Percentiles rank a stretch among this genome's conserved stretches.
Conservation (phyloP, 139 green algal species). For the Chara braunii region DNA sequence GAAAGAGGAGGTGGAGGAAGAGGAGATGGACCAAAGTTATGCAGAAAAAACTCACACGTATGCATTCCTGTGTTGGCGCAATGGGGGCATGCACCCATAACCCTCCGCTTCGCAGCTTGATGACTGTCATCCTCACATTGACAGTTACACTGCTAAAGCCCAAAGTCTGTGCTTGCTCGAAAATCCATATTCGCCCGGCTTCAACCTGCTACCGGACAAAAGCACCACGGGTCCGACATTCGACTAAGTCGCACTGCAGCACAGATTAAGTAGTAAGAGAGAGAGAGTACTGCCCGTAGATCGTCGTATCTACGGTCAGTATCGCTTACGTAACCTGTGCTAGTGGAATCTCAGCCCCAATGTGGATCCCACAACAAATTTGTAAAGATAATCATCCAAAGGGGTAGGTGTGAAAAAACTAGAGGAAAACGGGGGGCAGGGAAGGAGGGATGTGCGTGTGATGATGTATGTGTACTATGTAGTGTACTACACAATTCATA, state of each 20-base stretch:
- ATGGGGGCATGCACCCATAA: conserved; percentile 48
- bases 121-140: conserved; percentile 47
- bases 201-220: conserved; percentile 31
- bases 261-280: background rate
- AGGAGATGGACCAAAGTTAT: background rate
- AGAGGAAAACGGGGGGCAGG: background rate
- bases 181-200: conserved; percentile 22
- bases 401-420: background rate
- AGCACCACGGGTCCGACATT: conserved; percentile 16
- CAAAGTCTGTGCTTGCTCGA: conserved; percentile 40
- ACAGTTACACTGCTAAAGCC: conserved; percentile 39
- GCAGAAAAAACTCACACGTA: conserved; percentile 11
- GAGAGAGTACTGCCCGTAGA: too few species aligned
- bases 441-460: background rate
- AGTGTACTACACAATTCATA: background rate
- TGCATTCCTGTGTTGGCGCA: conserved; percentile 50
- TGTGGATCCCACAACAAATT: background rate
- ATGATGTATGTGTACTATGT: background rate
- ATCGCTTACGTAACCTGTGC: too few species aligned
- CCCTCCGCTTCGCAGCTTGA: conserved; percentile 37
- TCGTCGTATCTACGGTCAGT: too few species aligned
- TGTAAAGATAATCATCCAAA: background rate
- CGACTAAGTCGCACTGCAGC: background rate
- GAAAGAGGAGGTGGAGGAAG: background rate
- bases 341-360: background rate